Evolutionary conservation across 2,329 filamentous ascomycete species (phyloP), one percentile per base, ranked within the genome.

Genomic region (Sclerotinia subarctica): DNA sequence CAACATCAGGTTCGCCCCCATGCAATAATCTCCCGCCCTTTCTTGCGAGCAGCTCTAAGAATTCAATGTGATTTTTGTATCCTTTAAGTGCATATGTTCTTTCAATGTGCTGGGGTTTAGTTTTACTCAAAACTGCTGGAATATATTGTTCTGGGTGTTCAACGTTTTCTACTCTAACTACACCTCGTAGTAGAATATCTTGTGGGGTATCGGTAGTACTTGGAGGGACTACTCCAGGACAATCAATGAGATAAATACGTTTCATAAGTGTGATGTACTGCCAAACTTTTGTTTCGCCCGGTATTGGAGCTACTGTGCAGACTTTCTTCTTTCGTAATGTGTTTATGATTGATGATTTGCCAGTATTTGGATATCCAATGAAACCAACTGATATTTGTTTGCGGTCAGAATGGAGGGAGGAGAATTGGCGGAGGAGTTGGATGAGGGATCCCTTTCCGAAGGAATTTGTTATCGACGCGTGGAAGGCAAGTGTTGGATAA

Each of bases 61-160:
- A 96, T 70, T 94, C 89, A 19, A 90, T 89, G 21, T 92, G 84
- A 73, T 92, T 87, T 7, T 85, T 86, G 83, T 91, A 96, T 17
- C 90, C 90, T 75, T 88, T 92, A 32, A 99, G 82, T 66, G 95
- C 92, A 73, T 99, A 99, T 1, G 95, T 98, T 73, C 94, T 88
- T 77, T 97, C 93, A 75, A 99, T 86, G 77, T 99, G 94, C 70
- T 91, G 90, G 47, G 86, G 86, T 80, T 97, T 94, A 51, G 95
- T 94, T 69, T 89, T 90, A 60, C 82, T 84, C 66, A 99, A 81
- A 2, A 98, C 87, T 19, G 91, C 92, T 0, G 90, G 87, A 54
- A 99, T 95, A 77, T 99, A 99, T 75, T 99, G 95, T 76, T 96
- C 94, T 0, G 95, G 95, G 76, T 98, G 91, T 73, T 97, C 91